Evolutionary conservation across 2,329 filamentous ascomycete species (phyloP), one percentile per base, ranked within the genome.

Genomic region (Aspergillus pseudotamarii): DNA sequence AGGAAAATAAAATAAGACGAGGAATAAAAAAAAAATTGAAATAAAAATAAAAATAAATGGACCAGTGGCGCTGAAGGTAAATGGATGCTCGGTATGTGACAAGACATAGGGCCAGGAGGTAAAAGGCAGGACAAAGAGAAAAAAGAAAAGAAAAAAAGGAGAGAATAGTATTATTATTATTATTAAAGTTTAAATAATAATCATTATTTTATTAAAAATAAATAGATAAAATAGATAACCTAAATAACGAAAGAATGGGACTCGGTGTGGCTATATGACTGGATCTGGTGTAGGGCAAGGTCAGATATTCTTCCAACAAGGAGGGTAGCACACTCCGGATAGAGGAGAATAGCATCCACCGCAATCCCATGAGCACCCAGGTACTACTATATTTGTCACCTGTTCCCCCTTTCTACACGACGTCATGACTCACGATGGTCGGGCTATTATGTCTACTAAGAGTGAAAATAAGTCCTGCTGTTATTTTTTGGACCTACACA

Each of bases 321-420:
- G 68, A 68, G 65, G 71, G 71, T 71, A 61, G 66, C 69, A 73
- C 70, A 69, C 66, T 64, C 63, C 60, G 62, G 61, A 61, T 60
- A 53, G 56, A 63, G 64, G 58, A 67, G 57, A 67, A 63, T 60
- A 69, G 62, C 63, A 58, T 60, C 61, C 60, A 64, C 60, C 58
- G 16, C 59, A 57, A 72, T 67, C 70, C 70, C 70, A 72, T 71
- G 70, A 72, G 63, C 70, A 70, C 45, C 48, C 64, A 68, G 62
- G 66, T 69, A 68, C 66, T 65, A 67, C 63, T 64, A 64, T 68
- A 62, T 67, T 69, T 68, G 70, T 71, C 70, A 72, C 65, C 67
- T 70, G 68, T 66, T 66, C 62, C 57, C 53, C 45, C 46, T 60
- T 59, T 65, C 46, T 64, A 61, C 57, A 21, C 62, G 55, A 58